phyloP scores from a whole-genome alignment of 2,329 filamentous ascomycete species.

The Microdochium bolleyi region DNA sequence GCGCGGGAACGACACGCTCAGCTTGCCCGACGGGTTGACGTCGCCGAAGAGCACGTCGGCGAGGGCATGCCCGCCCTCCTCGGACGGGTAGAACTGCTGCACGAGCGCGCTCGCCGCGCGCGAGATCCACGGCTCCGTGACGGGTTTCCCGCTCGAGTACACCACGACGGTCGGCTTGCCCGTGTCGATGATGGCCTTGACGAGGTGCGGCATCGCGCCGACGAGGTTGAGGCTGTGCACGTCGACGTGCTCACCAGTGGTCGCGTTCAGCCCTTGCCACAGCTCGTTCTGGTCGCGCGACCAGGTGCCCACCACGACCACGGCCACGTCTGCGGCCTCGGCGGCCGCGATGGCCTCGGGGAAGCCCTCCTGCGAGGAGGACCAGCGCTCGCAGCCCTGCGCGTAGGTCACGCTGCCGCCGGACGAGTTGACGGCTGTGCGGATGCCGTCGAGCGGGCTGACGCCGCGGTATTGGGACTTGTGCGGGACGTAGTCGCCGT shows the following conservation, averaged over 20 bases:
- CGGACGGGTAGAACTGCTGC: slow-evolving; percentile 69
- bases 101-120: slow-evolving; percentile 55
- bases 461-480: slow-evolving; percentile 56
- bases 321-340: slow-evolving; percentile 59
- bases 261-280: slow-evolving; percentile 64
- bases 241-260: slow-evolving; percentile 69
- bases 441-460: slow-evolving; percentile 63
- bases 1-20: slow-evolving; percentile 59
- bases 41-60: slow-evolving; percentile 59
- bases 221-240: slow-evolving; percentile 56
- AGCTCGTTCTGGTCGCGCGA: slow-evolving; percentile 64
- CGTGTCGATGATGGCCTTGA: slow-evolving; percentile 59
- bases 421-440: slow-evolving; percentile 36
- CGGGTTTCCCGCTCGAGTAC: slow-evolving; percentile 61
- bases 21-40: slow-evolving; percentile 57
- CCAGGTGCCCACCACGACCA: slow-evolving; percentile 71
- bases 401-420: slow-evolving; percentile 56
- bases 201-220: slow-evolving; percentile 60
- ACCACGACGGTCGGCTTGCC: slow-evolving; percentile 61
- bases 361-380: slow-evolving; percentile 60
- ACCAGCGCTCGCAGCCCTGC: slow-evolving; percentile 67
- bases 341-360: slow-evolving; percentile 58
- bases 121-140: slow-evolving; percentile 67
- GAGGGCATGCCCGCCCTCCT: slow-evolving; percentile 59
- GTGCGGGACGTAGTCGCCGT: slow-evolving; percentile 68